Base-by-base conservation (phyloP, 1,284 basidiomycete species). In the Pseudozyma flocculosa region DNA sequence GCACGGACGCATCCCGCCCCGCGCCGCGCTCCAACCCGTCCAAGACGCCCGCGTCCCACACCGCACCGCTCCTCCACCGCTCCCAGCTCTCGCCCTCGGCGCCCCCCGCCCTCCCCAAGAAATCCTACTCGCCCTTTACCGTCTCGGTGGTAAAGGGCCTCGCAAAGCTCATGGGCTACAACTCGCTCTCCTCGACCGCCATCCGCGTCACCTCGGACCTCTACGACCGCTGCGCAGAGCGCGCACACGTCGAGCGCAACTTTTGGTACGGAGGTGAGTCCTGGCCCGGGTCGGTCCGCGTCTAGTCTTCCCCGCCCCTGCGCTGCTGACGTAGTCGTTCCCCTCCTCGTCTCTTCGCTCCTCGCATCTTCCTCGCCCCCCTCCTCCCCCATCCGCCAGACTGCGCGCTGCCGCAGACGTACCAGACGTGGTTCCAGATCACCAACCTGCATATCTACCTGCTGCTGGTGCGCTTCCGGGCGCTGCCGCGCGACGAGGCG, bases 391-490 rank as follows among this genome's bases (percentile, higher is more conserved):
- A 29, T 11, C 26, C 26, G 26, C 26, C 26, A 92, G 93, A 87
- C 64, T 96, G 91, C 74, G 82, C 83, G 45, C 82, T 98, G 14
- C 93, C 94, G 2, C 87, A 88, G 8, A 96, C 94, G 0, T 96
- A 96, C 79, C 93, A 97, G 78, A 90, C 92, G 5, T 98, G 93
- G 90, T 97, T 97, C 81, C 91, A 91, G 24, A 82, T 97, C 48
- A 92, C 92, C 40, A 92, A 94, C 62, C 83, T 97, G 37, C 93
- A 98, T 79, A 82, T 97, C 50, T 92, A 93, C 86, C 82, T 97
- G 53, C 85, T 96, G 43, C 87, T 88, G 9, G 87, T 90, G 42
- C 88, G 94, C 19, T 84, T 97, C 23, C 88, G 94, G 14, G 86
- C 90, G 0, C 85, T 98, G 7, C 88, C 89, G 2, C 71, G 82